Percentiles rank a stretch among this genome's conserved stretches.
Conservation (phyloP, 495 filamentous ascomycete genomes). For the Tuber melanosporum region DNA sequence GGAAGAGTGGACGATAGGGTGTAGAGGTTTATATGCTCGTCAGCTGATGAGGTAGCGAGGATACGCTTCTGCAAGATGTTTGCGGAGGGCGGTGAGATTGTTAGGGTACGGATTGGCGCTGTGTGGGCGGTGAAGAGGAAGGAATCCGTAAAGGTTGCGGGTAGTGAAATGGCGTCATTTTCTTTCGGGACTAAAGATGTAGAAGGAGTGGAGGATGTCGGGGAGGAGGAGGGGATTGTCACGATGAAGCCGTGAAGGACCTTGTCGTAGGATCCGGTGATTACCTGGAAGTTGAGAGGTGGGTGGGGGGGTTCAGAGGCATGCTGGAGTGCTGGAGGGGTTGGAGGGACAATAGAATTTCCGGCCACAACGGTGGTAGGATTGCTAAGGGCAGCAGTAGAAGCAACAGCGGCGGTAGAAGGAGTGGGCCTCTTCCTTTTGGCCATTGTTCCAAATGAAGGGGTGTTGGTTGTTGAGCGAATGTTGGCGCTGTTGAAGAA, state of each 20-base stretch:
- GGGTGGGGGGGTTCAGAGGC: constrained; percentile 32
- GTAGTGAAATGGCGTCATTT: constrained; percentile 47
- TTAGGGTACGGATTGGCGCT: constrained; percentile 82
- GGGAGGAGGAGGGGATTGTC: constrained; percentile 48
- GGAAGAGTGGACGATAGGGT: constrained; percentile 66
- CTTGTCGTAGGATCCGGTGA: constrained; percentile 91
- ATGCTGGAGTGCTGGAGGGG: not conserved
- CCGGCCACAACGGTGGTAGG: constrained; percentile 13
- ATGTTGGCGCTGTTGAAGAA: not conserved
- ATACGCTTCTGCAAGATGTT: constrained; percentile 58
- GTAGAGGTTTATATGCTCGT: constrained; percentile 93
- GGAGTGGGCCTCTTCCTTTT: constrained; percentile 64
- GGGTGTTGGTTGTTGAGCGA: not conserved
- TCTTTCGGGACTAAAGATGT: constrained; percentile 16
- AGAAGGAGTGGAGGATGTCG: constrained; percentile 23
- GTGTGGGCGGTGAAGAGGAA: constrained; percentile 94
- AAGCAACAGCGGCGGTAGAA: constrained; percentile 45
- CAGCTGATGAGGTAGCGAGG: constrained; percentile 80
- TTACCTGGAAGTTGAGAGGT: constrained; percentile 67
- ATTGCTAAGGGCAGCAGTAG: constrained; percentile 34
- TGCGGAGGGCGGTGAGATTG: constrained; percentile 70
- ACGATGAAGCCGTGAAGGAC: constrained; percentile 87
- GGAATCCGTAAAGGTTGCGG: constrained; percentile 66
- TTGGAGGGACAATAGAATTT: not conserved
- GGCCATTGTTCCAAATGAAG: constrained; percentile 49